Evolutionary conservation across 1,139 yeast genomes (phyloP).

Genomic region (Magnusiomyces starmeri): DNA sequence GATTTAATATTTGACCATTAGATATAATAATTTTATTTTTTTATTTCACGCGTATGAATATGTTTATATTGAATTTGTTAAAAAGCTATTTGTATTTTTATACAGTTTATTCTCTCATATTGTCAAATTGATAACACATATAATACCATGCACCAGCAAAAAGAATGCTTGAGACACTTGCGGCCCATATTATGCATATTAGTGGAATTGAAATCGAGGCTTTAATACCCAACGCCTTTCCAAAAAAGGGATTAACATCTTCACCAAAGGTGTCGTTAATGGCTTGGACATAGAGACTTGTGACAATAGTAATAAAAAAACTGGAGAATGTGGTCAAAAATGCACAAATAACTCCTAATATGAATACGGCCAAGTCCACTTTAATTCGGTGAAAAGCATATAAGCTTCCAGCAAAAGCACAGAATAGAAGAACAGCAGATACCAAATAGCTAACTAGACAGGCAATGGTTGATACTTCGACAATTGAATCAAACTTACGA

Average conservation of each 20-base stretch:
- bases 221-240: not conserved
- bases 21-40: not conserved
- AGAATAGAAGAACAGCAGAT: not conserved
- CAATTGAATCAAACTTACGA: not conserved
- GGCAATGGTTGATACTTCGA: not conserved
- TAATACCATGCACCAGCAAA: not conserved
- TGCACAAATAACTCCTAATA: not conserved
- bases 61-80: not conserved
- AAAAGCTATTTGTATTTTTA: not conserved
- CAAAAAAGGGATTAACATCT: not conserved
- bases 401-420: not conserved
- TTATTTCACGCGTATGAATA: not conserved
- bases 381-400: not conserved
- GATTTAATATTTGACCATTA: not conserved
- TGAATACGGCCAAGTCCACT: not conserved
- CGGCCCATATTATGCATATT: not conserved
- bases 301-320: not conserved
- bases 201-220: not conserved
- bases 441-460: not conserved
- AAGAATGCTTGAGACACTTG: not conserved
- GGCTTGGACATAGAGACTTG: not conserved
- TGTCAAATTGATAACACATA: slow-evolving; percentile 1
- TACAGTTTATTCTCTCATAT: not conserved
- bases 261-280: not conserved
- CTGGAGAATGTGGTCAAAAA: not conserved